phyloP scores from a whole-genome alignment of 108 stramenopile genomes.

The Nannochloropsis gaditana region DNA sequence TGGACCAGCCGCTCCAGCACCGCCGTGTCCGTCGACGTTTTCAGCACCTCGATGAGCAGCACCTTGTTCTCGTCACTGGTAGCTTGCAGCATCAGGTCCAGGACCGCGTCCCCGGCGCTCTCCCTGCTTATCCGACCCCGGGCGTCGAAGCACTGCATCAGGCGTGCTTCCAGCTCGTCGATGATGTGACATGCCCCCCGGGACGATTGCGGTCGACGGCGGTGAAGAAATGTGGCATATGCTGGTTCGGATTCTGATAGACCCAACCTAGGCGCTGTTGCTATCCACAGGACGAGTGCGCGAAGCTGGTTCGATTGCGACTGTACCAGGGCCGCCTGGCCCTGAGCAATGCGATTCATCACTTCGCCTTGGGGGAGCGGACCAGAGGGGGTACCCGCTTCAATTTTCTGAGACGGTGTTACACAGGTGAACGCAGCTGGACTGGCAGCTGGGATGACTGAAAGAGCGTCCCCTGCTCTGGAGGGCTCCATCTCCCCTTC shows the following conservation, averaged over 20 bases:
- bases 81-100: not conserved
- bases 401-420: not conserved
- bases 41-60: not conserved
- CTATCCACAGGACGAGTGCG: not conserved
- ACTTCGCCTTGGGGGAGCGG: not conserved
- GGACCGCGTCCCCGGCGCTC: not conserved
- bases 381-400: not conserved
- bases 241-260: not conserved
- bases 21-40: not conserved
- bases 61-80: not conserved
- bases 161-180: constrained; percentile 15
- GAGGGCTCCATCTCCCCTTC: too few species aligned
- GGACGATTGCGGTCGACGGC: not conserved
- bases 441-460: too few species aligned
- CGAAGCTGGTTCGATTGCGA: constrained; percentile 5
- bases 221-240: not conserved
- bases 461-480: too few species aligned
- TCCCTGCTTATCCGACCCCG: not conserved
- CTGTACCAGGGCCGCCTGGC: not conserved
- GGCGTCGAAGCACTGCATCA: not conserved
- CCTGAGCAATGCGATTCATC: not conserved
- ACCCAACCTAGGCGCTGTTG: not conserved
- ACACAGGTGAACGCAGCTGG: not conserved
- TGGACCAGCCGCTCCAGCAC: not conserved
- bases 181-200: not conserved